These are phyloP conservation scores for Chytriomyces sp. DNA, from an alignment of 192 early-diverging fungal species.

Conservation along the genomic window DNA sequence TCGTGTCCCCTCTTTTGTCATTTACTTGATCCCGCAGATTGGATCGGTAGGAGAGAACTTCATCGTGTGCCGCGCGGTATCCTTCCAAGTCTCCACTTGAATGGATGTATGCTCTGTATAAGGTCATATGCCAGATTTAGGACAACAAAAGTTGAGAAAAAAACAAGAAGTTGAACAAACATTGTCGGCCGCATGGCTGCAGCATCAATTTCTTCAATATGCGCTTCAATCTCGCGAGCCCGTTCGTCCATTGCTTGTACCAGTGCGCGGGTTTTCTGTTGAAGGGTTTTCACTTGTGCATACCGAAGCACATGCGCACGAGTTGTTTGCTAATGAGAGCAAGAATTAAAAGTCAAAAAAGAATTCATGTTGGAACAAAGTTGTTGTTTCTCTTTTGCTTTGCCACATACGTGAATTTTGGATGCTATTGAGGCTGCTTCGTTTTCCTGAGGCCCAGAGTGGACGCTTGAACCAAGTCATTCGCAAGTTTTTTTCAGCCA, in stretches of 20 bases:
- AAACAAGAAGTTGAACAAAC: too few species aligned
- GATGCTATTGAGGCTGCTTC: too few species aligned
- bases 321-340: neutral
- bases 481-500: too few species aligned
- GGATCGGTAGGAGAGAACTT: neutral
- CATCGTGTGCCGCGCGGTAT: neutral
- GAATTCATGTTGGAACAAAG: neutral
- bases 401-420: neutral
- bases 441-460: too few species aligned
- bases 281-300: neutral
- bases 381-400: neutral
- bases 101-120: neutral
- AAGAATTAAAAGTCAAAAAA: neutral
- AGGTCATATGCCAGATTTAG: neutral
- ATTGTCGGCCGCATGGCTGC: neutral
- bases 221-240: neutral
- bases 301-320: conserved; percentile 10
- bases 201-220: conserved; percentile 3
- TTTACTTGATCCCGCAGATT: neutral
- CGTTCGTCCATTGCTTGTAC: neutral
- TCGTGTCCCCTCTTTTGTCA: neutral
- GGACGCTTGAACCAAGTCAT: too few species aligned
- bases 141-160: neutral
- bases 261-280: conserved; percentile 12
- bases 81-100: neutral